These are phyloP conservation scores for Nannochloris sp. DNA, from an alignment of 139 green algal genomes.

Conservation along the genomic window DNA sequence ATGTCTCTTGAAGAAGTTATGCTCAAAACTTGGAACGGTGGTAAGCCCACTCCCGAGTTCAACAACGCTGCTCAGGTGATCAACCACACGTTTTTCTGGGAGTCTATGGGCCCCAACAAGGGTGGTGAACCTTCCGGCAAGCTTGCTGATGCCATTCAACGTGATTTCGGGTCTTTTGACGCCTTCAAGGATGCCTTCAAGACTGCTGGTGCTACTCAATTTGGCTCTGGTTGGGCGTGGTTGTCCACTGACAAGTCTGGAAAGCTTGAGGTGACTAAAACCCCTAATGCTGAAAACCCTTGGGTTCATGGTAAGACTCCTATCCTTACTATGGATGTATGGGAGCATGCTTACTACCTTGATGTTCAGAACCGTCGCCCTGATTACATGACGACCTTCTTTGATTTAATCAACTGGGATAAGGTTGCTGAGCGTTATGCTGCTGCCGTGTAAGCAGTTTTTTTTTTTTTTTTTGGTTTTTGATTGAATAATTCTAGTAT, in stretches of 20 bases:
- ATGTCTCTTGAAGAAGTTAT: conserved; percentile 86
- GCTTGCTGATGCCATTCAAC: conserved; percentile 70
- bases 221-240: conserved; percentile 94
- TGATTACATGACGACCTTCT: conserved; percentile 16
- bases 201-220: conserved; percentile 72
- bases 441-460: background rate
- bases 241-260: conserved; percentile 61
- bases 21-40: conserved; percentile 71
- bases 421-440: conserved; percentile 19
- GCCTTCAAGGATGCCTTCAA: conserved; percentile 86
- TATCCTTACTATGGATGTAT: conserved; percentile 91
- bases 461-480: background rate
- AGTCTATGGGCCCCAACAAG: conserved; percentile 74
- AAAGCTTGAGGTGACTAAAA: conserved; percentile 87
- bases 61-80: conserved; percentile 88
- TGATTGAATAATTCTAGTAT: no score
- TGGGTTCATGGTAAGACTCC: conserved; percentile 63
- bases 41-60: conserved; percentile 81
- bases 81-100: conserved; percentile 97
- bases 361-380: conserved; percentile 33
- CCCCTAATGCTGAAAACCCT: conserved; percentile 86
- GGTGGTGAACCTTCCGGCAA: conserved; percentile 68
- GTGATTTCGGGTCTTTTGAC: conserved; percentile 82
- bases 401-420: conserved; percentile 21
- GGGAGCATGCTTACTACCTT: conserved; percentile 82